Percentiles rank a stretch among this genome's conserved stretches.
phyloP scores from a whole-genome alignment of 305 asterid genomes.

The Rubia peregrina region DNA sequence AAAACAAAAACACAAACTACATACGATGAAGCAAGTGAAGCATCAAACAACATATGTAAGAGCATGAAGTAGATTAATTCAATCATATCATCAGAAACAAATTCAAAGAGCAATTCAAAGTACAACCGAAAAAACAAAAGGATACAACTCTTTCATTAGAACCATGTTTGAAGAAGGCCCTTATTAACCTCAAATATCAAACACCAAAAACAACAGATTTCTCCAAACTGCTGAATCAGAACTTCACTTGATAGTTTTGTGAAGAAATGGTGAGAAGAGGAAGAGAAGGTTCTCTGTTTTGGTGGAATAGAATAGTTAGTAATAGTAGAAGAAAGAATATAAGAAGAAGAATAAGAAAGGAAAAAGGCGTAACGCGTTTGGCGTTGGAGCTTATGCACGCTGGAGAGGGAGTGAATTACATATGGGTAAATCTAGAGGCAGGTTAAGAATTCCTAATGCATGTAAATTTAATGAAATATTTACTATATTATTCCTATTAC shows the following conservation, averaged over 20 bases:
- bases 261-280: background rate
- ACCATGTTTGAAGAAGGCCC: constrained; percentile 38
- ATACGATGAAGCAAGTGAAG: background rate
- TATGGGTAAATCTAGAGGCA: no score
- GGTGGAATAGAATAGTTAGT: background rate
- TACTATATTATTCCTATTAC: no score
- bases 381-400: background rate
- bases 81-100: background rate
- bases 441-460: no score
- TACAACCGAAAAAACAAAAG: constrained; percentile 20
- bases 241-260: background rate
- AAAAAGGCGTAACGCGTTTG: background rate
- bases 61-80: background rate
- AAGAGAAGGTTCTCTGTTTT: background rate
- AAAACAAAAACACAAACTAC: no score
- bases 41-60: constrained; percentile 3
- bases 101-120: constrained; percentile 12
- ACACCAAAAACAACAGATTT: background rate
- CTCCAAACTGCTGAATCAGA: background rate
- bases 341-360: background rate
- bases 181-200: background rate
- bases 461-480: no score
- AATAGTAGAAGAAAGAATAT: background rate
- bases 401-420: background rate
- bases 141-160: constrained; percentile 88